phyloP scores from a whole-genome alignment of 176 grass and related monocot species.

The Areca catechu region DNA sequence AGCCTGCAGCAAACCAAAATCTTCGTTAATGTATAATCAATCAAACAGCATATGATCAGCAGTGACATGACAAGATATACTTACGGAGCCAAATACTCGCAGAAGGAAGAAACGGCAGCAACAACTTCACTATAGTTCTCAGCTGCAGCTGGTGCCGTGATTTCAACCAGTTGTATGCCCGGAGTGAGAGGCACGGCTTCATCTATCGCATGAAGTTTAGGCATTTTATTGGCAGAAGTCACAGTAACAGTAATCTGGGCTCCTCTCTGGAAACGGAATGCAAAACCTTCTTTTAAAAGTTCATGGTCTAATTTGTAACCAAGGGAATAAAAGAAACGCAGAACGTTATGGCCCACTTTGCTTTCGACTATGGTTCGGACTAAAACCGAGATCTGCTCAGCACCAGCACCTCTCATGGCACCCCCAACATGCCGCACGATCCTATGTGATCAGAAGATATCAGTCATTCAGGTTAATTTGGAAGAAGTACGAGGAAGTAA shows the following conservation, averaged over 20 bases:
- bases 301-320: no score
- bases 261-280: no score
- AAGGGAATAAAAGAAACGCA: no score
- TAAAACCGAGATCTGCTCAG: conserved; percentile 84
- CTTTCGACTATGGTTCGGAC: conserved; percentile 70
- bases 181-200: conserved; percentile 65
- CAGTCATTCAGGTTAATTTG: background rate
- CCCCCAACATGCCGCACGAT: conserved; percentile 74
- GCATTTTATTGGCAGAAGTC: conserved; percentile 35
- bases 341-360: conserved; percentile 42
- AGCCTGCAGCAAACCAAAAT: conserved; percentile 32
- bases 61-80: conserved; percentile 18
- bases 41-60: no score
- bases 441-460: conserved; percentile 27
- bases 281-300: no score
- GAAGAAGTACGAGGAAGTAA: no score
- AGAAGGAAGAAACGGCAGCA: conserved; percentile 56
- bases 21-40: no score
- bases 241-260: no score
- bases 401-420: conserved; percentile 79
- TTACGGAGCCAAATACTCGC: conserved; percentile 92
- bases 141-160: conserved; percentile 65
- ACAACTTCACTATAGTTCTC: conserved; percentile 89
- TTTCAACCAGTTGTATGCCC: conserved; percentile 87
- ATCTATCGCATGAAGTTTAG: conserved; percentile 65